Base-by-base conservation (phyloP, 208 protist species). In the Strigomonas galati region DNA sequence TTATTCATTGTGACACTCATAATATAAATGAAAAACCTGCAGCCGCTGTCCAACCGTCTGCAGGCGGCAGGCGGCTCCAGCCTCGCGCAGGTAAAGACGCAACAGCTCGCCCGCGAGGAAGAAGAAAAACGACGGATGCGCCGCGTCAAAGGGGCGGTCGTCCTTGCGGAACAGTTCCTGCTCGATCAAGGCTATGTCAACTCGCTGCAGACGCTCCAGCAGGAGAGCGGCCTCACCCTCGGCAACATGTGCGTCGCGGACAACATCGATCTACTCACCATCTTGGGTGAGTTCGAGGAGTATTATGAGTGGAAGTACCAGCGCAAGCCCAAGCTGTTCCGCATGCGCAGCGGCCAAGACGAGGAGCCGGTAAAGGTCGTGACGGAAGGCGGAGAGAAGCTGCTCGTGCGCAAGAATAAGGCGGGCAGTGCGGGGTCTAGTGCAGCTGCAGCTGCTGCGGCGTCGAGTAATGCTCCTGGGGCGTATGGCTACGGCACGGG, bases 261-360 rank as follows among this genome's bases (percentile, higher is more conserved):
- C 73, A 97, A 97, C 68, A 87, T 97, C 65, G 90, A 96, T 76
- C 74, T 97, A 17, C 62, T 92, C 24, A 81, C 75, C 21, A 71
- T 95, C 31, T 63, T 95, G 9, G 63, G 71, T 19, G 88, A 97
- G 67, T 97, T 79, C 66, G 92, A 97, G 72, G 77, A 96, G 31
- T 96, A 92, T 71, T 93, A 90, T 76, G 76, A 93, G 62, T 84
- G 95, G 62, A 90, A 90, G 43, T 87, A 86, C 59, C 80, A 87
- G 51, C 81, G 84, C n/a, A 81, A 82, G 40, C 89, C 89, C 5
- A 92, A 91, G 58, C 69, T 97, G 2, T 95, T 91, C 58, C 85
- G 90, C 44, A 66, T 59, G 14, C 65, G 74, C 17, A 43, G 64
- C 21, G 71, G 72, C 12, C 74, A 74, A 0, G 62, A 59, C 1